These are phyloP conservation scores for Solanum hybrid DNA, from an alignment of 305 asterid genomes.

Conservation along the genomic window DNA sequence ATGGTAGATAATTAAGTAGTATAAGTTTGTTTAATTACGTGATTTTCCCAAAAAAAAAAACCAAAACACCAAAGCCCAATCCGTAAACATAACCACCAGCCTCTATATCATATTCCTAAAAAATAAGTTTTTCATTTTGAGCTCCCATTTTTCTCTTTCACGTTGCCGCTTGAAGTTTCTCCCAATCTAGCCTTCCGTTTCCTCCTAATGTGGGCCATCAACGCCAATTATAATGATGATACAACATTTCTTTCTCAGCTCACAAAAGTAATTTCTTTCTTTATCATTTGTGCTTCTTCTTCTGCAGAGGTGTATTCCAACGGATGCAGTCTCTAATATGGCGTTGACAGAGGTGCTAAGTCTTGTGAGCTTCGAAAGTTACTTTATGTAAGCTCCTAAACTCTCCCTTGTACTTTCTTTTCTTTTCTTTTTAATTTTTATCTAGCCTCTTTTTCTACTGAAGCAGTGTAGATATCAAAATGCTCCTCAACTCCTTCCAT, in stretches of 20 bases:
- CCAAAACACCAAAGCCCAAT: background rate
- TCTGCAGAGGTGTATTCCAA: background rate
- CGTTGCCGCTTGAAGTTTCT: background rate
- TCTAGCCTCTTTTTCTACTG: background rate
- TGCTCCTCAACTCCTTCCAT: background rate
- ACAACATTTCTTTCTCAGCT: background rate
- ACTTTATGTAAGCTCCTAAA: background rate
- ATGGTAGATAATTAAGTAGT: background rate
- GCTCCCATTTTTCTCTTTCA: background rate
- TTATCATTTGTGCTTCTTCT: background rate
- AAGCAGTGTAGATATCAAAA: background rate
- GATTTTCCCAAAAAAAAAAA: background rate
- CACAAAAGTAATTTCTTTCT: background rate
- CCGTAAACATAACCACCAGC: background rate
- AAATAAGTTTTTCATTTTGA: background rate
- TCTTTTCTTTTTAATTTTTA: no score
- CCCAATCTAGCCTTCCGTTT: background rate
- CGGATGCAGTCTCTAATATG: background rate
- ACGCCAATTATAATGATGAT: background rate
- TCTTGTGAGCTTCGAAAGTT: background rate
- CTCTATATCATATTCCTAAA: background rate
- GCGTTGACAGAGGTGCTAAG: background rate
- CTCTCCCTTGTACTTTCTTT: background rate
- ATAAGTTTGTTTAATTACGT: background rate
- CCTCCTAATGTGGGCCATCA: background rate